Evolutionary conservation across 208 protist species (phyloP).

Genomic region (Crithidia expoeki): DNA sequence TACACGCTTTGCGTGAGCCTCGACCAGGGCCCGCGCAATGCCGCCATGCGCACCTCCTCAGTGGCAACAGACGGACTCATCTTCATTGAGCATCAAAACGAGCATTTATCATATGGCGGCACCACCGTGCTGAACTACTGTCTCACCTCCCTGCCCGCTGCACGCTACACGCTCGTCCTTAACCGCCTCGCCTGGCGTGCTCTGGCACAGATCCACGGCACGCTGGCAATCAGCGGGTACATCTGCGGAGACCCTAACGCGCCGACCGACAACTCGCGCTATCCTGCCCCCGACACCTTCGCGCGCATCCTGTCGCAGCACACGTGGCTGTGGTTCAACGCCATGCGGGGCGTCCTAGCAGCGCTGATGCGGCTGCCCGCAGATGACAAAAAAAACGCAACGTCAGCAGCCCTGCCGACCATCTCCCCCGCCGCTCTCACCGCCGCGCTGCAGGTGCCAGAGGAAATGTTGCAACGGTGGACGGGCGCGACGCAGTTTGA

Average conservation of each 20-base stretch:
- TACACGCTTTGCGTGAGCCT: slow-evolving; percentile 42
- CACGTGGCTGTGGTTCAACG: slow-evolving; percentile 33
- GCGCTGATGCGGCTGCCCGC: slow-evolving; percentile 14
- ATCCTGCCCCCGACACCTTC: slow-evolving; percentile 25
- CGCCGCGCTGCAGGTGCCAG: slow-evolving; percentile 14
- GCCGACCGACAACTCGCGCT: slow-evolving; percentile 22
- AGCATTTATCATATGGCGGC: slow-evolving; percentile 11
- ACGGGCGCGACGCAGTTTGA: slow-evolving; percentile 26
- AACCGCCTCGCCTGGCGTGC: slow-evolving; percentile 37
- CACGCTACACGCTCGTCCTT: slow-evolving; percentile 29
- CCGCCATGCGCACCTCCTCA: neutral
- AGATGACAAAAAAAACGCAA: neutral
- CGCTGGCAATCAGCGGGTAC: slow-evolving; percentile 34
- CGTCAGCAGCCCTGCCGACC: neutral
- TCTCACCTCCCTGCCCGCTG: slow-evolving; percentile 17
- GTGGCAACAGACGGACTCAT: slow-evolving; percentile 25
- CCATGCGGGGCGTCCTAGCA: slow-evolving; percentile 20
- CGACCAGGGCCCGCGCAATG: slow-evolving; percentile 23
- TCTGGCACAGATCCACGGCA: slow-evolving; percentile 23
- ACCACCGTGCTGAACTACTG: slow-evolving; percentile 22
- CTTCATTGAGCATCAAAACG: slow-evolving; percentile 28
- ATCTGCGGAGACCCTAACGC: slow-evolving; percentile 23
- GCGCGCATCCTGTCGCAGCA: slow-evolving; percentile 16
- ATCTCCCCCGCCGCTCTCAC: slow-evolving; percentile 10
- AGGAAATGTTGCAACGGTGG: slow-evolving; percentile 26